Percentiles rank a stretch among this genome's conserved stretches.
These are phyloP conservation scores for Chlamydomonas sp. DNA, from an alignment of 139 green algal genomes.

Conservation along the genomic window DNA sequence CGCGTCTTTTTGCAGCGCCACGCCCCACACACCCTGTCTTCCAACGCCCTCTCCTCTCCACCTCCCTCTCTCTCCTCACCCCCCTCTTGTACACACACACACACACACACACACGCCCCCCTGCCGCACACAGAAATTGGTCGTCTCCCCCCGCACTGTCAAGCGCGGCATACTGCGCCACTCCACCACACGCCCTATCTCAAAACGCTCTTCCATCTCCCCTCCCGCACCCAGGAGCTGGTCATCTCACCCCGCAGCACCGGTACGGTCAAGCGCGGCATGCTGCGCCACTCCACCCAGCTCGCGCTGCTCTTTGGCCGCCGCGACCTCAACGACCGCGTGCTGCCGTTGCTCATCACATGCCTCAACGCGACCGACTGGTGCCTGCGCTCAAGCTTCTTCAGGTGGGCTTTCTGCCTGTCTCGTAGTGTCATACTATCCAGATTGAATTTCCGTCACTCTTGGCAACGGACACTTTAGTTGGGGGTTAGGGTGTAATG, in stretches of 20 bases:
- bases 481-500: too few relatives aligned
- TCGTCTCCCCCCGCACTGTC: conserved; percentile 53
- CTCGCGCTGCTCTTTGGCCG: conserved; percentile 25
- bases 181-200: too few relatives aligned
- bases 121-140: conserved; percentile 69
- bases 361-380: conserved; percentile 86
- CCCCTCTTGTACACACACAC: too few relatives aligned
- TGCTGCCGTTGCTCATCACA: conserved; percentile 90
- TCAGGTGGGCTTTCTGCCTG: conserved; percentile 20
- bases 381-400: conserved; percentile 69
- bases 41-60: too few relatives aligned
- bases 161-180: conserved; percentile 56
- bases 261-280: conserved; percentile 46
- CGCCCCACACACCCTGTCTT: too few relatives aligned
- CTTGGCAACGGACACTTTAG: too few relatives aligned
- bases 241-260: conserved; percentile 55
- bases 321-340: conserved; percentile 18
- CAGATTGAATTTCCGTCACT: too few relatives aligned
- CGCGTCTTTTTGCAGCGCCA: too few relatives aligned
- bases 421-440: too few relatives aligned
- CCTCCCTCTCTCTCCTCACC: too few relatives aligned
- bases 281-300: conserved; percentile 37
- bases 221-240: conserved; percentile 72
- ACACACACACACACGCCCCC: too few relatives aligned
- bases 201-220: too few relatives aligned